These are phyloP conservation scores for Gloeopeniophorella convolvens DNA, from an alignment of 768 basidiomycete genomes.

Conservation along the genomic window DNA sequence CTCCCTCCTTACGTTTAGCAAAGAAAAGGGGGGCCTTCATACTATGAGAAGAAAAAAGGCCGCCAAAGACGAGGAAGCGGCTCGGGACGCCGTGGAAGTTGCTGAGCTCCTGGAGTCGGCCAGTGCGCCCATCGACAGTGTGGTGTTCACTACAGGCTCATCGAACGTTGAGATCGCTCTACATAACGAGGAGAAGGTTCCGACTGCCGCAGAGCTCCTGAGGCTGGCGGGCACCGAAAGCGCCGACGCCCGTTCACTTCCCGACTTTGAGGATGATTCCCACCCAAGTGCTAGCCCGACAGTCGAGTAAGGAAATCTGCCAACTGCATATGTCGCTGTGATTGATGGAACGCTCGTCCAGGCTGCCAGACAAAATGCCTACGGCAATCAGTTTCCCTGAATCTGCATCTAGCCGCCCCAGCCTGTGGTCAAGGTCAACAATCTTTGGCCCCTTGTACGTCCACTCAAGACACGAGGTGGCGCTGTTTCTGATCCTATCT, in stretches of 20 bases:
- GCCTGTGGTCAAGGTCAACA: constrained; percentile 14
- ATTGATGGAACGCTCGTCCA: not conserved
- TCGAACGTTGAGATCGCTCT: not conserved
- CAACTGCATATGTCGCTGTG: not conserved
- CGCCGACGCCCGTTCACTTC: not conserved
- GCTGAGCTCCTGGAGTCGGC: constrained; percentile 10
- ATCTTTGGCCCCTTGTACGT: constrained; percentile 23
- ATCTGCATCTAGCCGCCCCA: not conserved
- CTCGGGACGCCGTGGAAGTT: constrained; percentile 6
- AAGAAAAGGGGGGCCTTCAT: constrained; percentile 11
- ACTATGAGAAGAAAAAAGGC: not conserved
- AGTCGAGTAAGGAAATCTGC: not conserved
- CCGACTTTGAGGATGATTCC: constrained; percentile 5
- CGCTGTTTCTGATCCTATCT: not conserved
- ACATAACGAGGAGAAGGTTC: not conserved
- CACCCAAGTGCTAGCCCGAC: constrained; percentile 1
- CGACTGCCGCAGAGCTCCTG: not conserved
- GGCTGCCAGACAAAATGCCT: constrained; percentile 16
- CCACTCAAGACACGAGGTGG: too few relatives aligned
- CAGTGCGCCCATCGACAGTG: not conserved
- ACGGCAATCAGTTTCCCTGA: constrained; percentile 16
- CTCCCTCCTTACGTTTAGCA: not conserved
- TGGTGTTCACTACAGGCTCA: not conserved
- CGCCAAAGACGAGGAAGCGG: not conserved
- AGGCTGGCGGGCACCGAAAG: not conserved